phyloP scores from a whole-genome alignment of 768 basidiomycete genomes.

The Phylloporus sp. region DNA sequence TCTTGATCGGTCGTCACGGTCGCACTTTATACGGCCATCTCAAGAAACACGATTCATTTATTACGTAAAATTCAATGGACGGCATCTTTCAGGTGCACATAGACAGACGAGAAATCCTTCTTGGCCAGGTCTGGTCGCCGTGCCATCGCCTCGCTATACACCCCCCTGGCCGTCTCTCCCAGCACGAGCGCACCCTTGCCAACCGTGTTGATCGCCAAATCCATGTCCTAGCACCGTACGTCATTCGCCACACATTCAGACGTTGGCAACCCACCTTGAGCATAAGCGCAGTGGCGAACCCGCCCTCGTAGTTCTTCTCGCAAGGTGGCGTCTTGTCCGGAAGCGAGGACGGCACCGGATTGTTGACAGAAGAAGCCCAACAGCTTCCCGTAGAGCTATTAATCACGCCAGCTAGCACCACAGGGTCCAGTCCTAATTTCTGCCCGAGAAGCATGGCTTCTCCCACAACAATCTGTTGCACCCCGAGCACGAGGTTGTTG shows the following conservation, averaged over 20 bases:
- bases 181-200: constrained; percentile 54
- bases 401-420: constrained; percentile 73
- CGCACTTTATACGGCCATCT: constrained; percentile 23
- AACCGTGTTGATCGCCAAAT: constrained; percentile 62
- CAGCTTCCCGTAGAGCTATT: constrained; percentile 82
- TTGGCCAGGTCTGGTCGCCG: constrained; percentile 53
- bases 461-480: constrained; percentile 78
- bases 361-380: constrained; percentile 83
- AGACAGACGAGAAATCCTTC: constrained; percentile 82
- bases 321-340: constrained; percentile 73
- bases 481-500: constrained; percentile 77
- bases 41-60: constrained; percentile 14
- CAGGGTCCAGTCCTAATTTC: constrained; percentile 73
- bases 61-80: constrained; percentile 15
- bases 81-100: constrained; percentile 48
- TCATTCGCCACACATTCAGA: constrained; percentile 1
- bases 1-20: constrained; percentile 23
- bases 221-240: constrained; percentile 61
- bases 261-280: constrained; percentile 53
- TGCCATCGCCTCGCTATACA: constrained; percentile 56
- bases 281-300: constrained; percentile 81
- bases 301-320: constrained; percentile 77
- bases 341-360: constrained; percentile 75
- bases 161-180: constrained; percentile 53
- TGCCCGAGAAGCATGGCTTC: constrained; percentile 89